A percentile compares a stretch with the other conserved stretches of the same genome.
Evolutionary conservation across 1,284 basidiomycete species (phyloP).

Genomic region (Sphaerobolus stellatus): DNA sequence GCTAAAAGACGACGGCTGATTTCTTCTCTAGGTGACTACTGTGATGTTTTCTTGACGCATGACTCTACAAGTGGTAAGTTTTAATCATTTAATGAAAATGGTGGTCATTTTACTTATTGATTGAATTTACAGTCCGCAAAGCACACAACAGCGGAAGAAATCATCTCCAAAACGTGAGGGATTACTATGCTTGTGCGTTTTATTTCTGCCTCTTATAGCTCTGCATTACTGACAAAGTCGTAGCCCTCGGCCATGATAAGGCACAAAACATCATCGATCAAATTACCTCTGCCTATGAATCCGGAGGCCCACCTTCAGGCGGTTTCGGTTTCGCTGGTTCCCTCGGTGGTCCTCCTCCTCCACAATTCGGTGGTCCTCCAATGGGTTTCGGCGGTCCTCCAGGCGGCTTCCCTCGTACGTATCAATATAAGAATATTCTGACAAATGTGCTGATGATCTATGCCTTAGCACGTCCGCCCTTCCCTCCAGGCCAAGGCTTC

Average conservation of each 20-base stretch:
- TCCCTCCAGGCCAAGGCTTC: conserved; percentile 8
- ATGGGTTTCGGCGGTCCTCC: conserved; percentile 38
- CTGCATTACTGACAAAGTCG: conserved; percentile 5
- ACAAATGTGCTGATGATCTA: not conserved
- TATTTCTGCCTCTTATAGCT: conserved; percentile 15
- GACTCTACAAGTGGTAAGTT: conserved; percentile 79
- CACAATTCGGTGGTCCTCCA: conserved; percentile 3
- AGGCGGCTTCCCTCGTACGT: conserved; percentile 45
- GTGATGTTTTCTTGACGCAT: conserved; percentile 88
- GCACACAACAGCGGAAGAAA: conserved; percentile 98
- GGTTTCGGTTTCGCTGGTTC: conserved; percentile 80
- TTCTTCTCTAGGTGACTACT: conserved; percentile 66
- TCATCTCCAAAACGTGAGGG: conserved; percentile 93
- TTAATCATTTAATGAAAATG: conserved; percentile 11
- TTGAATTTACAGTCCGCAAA: conserved; percentile 74
- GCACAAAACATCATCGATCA: conserved; percentile 96
- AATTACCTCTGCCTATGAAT: conserved; percentile 89
- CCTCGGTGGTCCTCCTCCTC: conserved; percentile 36
- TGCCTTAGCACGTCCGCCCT: conserved; percentile 8
- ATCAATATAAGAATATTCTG: not conserved
- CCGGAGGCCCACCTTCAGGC: conserved; percentile 77
- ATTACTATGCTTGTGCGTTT: conserved; percentile 89
- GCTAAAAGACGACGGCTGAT: not conserved
- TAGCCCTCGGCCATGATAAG: conserved; percentile 93
- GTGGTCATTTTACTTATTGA: conserved; percentile 8